Evolutionary conservation across 495 filamentous ascomycete genomes (phyloP), one percentile per base, ranked within the genome.

Genomic region (Penicillium parvum): DNA sequence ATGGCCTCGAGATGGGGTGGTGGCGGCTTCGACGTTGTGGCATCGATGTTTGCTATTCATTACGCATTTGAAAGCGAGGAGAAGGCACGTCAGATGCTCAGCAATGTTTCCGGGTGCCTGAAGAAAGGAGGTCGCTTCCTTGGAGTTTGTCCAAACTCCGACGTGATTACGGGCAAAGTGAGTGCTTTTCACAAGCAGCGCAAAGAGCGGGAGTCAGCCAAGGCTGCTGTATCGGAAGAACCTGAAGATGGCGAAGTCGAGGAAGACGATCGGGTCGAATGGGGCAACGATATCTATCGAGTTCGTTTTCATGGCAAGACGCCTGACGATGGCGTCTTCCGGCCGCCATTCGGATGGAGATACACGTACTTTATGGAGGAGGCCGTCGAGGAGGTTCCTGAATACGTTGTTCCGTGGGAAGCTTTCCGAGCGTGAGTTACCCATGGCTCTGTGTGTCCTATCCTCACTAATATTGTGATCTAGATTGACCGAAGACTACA

Each of bases 1-100:
- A 79, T 60, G 68, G 73, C 43, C 54, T 73, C 73, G 51, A 77
- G 78, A 53, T 84, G 70, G 78, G 76, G 80, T 9, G 80, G 57
- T 17, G 57, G 87, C 27, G 90, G 90, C 6, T 98, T 96, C 50
- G 94, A 98, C 60, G 85, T 97, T 9, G 91, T 98, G 34, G 86
- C 84, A 42, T 95, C 94, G 77, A 98, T 98, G 92, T 98, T 98
- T 55, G 90, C 89, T 58, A 95, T 98, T 81, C 92, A 98, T 68
- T 98, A 98, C 58, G 90, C 94, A 0, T 98, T 96, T 53, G 94
- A 98, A 65, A 87, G 72, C 45, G 88, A 97, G 63, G 75, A 75
- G 5, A 94, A 95, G 61, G 83, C 90, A 8, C 78, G 90, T 15
- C 83, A 81, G 40, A 97, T 98, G 92, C 76, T 98, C 37, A 77